phyloP scores from a whole-genome alignment of 495 filamentous ascomycete species.

The Polyplosphaeria fusca region DNA sequence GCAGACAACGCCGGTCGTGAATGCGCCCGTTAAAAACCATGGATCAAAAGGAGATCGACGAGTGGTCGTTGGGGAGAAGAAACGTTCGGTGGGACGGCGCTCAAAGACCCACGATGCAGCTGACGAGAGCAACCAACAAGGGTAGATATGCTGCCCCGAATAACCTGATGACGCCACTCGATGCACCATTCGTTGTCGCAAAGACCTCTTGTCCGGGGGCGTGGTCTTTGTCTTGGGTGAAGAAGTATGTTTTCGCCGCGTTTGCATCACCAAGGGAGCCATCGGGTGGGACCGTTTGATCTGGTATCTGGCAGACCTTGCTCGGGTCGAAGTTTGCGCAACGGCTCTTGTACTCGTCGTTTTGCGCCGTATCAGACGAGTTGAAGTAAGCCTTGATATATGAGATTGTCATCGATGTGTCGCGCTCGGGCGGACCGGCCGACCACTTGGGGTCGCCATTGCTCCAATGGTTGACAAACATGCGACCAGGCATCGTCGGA shows the following conservation, averaged over 20 bases:
- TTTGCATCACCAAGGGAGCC: slow-evolving; percentile 34
- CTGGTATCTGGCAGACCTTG: slow-evolving; percentile 60
- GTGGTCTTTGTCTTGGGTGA: slow-evolving; percentile 45
- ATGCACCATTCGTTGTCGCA: not conserved
- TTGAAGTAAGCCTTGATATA: slow-evolving; percentile 81
- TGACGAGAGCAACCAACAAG: slow-evolving; percentile 10
- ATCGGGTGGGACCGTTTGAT: slow-evolving; percentile 45
- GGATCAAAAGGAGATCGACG: no score
- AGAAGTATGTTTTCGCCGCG: slow-evolving; percentile 54
- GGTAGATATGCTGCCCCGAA: slow-evolving; percentile 4
- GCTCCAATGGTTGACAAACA: slow-evolving; percentile 73
- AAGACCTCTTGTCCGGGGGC: slow-evolving; percentile 13
- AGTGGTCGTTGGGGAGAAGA: no score
- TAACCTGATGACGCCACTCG: not conserved
- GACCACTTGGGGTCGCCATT: slow-evolving; percentile 70
- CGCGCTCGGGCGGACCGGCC: slow-evolving; percentile 59
- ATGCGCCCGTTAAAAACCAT: no score
- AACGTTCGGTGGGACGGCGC: no score
- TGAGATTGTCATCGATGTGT: slow-evolving; percentile 57
- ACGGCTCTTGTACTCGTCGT: slow-evolving; percentile 14
- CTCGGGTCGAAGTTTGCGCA: slow-evolving; percentile 18
- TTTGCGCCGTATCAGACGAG: slow-evolving; percentile 44
- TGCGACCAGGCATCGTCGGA: slow-evolving; percentile 56
- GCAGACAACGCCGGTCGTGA: no score
- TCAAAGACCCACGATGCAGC: slow-evolving; percentile 6